Percentiles rank a stretch among this genome's conserved stretches.
These are phyloP conservation scores for Coniochaeta ligniaria DNA, from an alignment of 2,329 filamentous ascomycete genomes.

Conservation along the genomic window DNA sequence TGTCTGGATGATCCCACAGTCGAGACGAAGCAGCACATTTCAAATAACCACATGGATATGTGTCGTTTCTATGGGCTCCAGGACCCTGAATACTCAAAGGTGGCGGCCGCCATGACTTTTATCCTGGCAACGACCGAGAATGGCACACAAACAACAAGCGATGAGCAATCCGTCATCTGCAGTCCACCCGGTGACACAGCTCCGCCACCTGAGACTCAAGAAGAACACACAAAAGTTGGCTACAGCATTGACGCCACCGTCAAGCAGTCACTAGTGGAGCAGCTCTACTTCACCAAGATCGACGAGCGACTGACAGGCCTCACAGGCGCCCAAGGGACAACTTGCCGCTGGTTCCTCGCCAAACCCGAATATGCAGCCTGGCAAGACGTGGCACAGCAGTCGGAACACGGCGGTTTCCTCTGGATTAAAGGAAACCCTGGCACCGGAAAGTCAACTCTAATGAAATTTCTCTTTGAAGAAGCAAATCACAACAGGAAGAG, in stretches of 20 bases:
- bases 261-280: constrained; percentile 1
- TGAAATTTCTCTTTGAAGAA: constrained; percentile 24
- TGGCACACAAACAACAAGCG: neutral
- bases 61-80: constrained; percentile 19
- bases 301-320: constrained; percentile 9
- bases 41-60: constrained; percentile 24
- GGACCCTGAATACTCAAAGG: constrained; percentile 22
- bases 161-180: neutral
- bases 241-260: neutral
- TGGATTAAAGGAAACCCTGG: constrained; percentile 37
- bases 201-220: neutral
- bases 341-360: constrained; percentile 12
- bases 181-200: neutral
- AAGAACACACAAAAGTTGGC: neutral
- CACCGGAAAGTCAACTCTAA: constrained; percentile 34
- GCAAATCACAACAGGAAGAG: neutral
- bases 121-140: neutral
- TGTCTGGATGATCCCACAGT: constrained; percentile 18
- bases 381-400: constrained; percentile 3
- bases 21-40: constrained; percentile 24
- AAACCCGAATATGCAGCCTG: constrained; percentile 10
- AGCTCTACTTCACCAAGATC: constrained; percentile 9
- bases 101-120: constrained; percentile 21
- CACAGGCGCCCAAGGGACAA: constrained; percentile 7
- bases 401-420: constrained; percentile 23